Evolutionary conservation across 2,329 filamentous ascomycete genomes (phyloP), one percentile per base, ranked within the genome.

Genomic region (Aspergillus japonicus): DNA sequence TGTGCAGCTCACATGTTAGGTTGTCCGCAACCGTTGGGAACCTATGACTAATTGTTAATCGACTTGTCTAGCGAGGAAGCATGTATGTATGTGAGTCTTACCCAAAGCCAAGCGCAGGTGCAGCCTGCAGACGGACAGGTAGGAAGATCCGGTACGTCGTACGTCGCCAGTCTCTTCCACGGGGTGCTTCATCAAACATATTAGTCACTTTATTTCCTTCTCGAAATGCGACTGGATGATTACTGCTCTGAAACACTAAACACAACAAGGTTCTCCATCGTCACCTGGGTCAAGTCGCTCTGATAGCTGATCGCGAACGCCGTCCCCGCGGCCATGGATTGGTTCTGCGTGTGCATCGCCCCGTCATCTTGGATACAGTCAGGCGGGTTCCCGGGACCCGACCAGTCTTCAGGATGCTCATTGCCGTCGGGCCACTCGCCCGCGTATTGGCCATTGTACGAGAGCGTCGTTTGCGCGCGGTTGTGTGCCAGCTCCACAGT

Each of bases 221-320:
- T 19, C 39, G 6, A 12, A 44, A 6, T 19, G 16, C 6, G 14
- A 44, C 4, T 3, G 39, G 58, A 44, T 23, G 69, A 76, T 59
- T 70, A 80, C 73, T 81, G 74, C 57, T 78, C 72, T 56, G 75
- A 67, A 1, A 82, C 78, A 0, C 77, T 78, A 61, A 84, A 83
- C 4, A 84, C 80, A 2, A 79, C 80, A n/a, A 83, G 71, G 63
- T 83, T 83, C 50, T 82, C 79, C 72, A 82, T 78, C 3, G 75
- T 81, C 3, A 83, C 80, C 29, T 78, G 72, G 48, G 68, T 67
- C 21, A 82, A 66, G n/a, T 83, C 77, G 7, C 73, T 74, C 59
- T 81, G 71, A 62, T 84, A 83, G 24, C 78, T 80, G 55, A 84
- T 84, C 0, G 81, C 82, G 66, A 77, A 82, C 0, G 81, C 81